These are phyloP conservation scores for Phialophora verrucosa DNA, from an alignment of 2,329 filamentous ascomycete genomes.

Conservation along the genomic window DNA sequence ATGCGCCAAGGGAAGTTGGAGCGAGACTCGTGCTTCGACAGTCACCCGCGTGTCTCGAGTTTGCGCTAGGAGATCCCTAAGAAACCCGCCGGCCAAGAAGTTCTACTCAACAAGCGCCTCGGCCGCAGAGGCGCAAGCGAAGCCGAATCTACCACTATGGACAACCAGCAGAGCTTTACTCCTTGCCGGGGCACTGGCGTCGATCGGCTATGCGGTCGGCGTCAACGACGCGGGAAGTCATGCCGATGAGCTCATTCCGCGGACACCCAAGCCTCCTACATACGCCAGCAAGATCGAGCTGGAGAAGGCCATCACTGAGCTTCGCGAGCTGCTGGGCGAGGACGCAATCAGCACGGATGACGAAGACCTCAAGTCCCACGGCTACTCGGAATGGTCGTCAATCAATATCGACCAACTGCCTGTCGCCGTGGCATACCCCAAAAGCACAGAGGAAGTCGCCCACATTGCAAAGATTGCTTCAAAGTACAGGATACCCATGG, in stretches of 20 bases:
- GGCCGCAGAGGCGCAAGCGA: constrained; percentile 15
- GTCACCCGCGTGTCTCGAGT: neutral
- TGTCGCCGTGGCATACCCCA: constrained; percentile 69
- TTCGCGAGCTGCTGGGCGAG: constrained; percentile 59
- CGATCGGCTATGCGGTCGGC: constrained; percentile 59
- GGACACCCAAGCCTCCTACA: constrained; percentile 40
- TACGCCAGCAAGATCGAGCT: constrained; percentile 50
- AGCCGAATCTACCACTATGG: constrained; percentile 41
- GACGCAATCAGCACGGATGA: constrained; percentile 68
- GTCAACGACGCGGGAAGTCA: constrained; percentile 48
- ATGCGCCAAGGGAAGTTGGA: neutral
- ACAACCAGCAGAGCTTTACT: constrained; percentile 56
- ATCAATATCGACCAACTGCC: constrained; percentile 69
- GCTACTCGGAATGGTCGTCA: constrained; percentile 73
- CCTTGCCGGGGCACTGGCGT: constrained; percentile 57
- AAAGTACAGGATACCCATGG: constrained; percentile 80
- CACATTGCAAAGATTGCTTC: constrained; percentile 73
- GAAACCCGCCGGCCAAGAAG: neutral
- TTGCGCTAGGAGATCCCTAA: neutral
- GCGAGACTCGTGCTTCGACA: neutral
- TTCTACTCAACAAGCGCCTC: constrained; percentile 18
- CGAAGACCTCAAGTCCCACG: constrained; percentile 67
- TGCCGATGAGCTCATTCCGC: constrained; percentile 40
- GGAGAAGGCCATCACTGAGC: constrained; percentile 59
- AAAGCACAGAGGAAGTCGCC: constrained; percentile 68